A percentile compares a stretch with the other conserved stretches of the same genome.
Conservation (phyloP, 2,329 filamentous ascomycete species). For the Rhinocladiella similis region DNA sequence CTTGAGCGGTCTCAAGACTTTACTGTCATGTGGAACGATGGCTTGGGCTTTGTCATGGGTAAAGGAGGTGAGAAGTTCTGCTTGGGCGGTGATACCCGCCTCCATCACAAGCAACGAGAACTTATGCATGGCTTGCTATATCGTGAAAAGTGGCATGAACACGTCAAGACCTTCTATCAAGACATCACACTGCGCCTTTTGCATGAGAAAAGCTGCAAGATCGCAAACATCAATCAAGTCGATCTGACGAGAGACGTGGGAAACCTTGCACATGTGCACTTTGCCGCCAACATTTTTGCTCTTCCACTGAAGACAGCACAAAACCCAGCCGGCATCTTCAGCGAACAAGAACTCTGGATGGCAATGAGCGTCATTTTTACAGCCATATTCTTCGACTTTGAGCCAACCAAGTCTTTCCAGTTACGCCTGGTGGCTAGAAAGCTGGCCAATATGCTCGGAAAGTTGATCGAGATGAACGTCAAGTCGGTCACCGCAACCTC, state of each 20-base stretch:
- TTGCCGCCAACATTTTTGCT: constrained; percentile 56
- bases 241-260: constrained; percentile 66
- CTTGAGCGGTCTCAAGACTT: constrained; percentile 63
- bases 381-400: constrained; percentile 65
- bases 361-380: constrained; percentile 66
- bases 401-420: constrained; percentile 67
- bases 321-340: constrained; percentile 53
- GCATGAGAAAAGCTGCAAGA: constrained; percentile 62
- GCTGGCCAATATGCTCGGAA: constrained; percentile 60
- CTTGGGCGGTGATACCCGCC: constrained; percentile 53
- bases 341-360: constrained; percentile 58
- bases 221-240: constrained; percentile 64
- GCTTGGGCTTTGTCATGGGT: constrained; percentile 64
- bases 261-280: constrained; percentile 57
- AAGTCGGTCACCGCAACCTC: constrained; percentile 60
- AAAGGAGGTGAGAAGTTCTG: constrained; percentile 57
- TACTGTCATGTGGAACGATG: constrained; percentile 64
- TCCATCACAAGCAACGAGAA: constrained; percentile 53
- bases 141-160: constrained; percentile 60
- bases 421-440: constrained; percentile 60
- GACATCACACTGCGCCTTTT: constrained; percentile 63
- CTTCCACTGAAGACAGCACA: constrained; percentile 56
- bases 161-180: constrained; percentile 68
- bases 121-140: constrained; percentile 61
- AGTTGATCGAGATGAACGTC: constrained; percentile 64